Base-by-base conservation (phyloP, 441 rosid species). In the Pelargonium citronellum region DNA sequence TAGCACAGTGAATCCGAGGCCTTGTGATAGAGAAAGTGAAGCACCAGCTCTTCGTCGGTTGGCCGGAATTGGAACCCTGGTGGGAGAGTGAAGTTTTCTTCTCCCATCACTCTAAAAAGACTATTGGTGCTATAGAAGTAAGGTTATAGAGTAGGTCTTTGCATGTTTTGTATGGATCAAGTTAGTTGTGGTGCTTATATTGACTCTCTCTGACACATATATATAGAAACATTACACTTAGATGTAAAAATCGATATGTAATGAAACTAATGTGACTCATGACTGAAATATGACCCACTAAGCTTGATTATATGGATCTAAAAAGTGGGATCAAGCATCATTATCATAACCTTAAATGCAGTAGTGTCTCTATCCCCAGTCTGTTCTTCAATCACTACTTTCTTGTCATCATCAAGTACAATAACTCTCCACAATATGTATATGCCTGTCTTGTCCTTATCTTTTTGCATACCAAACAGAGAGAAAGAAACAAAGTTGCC, bases 31-130 rank as follows among this genome's bases (percentile, higher is more conserved):
- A 85, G 86, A 46, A 82, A 85, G 81, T 85, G 82, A 69, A 81
- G 77, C 47, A 85, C 55, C 7, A 83, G 84, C 22, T 84, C 87
- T 67, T 84, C 83, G 62, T 84, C 87, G 1, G 83, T 82, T 0
- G 87, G 87, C 47, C 74, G 46, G 74, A 85, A 85, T 12, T 63
- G 53, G 66, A 85, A 85, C n/a, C 86, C 88, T 0, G 88, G 88
- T 9, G 86, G 88, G 16, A 85, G 83, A 17, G 76, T 75, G 68
- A 72, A 10, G 1, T 37, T 58, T 1, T 43, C 69, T 47, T 76
- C 77, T 43, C 76, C 79, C 83, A 80, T 78, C 64, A 62, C 22
- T 61, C 64, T 11, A 22, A 22, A 8, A 44, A 44, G 49, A 44
- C 49, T 44, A 44, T 37, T 37, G 41, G 8, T 41, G 9, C 44